Evolutionary conservation across 768 basidiomycete species (phyloP).

Genomic region (Suillus occidentalis): DNA sequence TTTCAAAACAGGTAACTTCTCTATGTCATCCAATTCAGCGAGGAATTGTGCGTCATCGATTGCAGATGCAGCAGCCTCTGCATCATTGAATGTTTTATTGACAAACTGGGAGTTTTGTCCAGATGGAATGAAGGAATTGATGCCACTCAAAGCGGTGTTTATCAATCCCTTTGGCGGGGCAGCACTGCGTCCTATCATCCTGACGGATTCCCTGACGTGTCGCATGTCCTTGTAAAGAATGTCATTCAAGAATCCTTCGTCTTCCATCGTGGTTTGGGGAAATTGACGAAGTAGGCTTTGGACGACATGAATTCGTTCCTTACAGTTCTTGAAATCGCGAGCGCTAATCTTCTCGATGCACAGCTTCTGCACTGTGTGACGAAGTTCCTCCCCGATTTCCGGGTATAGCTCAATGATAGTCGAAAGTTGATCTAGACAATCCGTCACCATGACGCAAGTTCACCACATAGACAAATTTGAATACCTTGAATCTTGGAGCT

Average conservation of each 20-base stretch:
- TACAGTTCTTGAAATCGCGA: conserved; percentile 7
- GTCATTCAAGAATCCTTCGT: conserved; percentile 1
- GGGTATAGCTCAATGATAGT: conserved; percentile 15
- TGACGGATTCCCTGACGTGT: conserved; percentile 3
- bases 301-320: conserved; percentile 17
- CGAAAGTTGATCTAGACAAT: conserved; percentile 13
- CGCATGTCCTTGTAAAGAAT: conserved; percentile 6
- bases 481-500: background rate
- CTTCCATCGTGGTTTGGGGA: background rate
- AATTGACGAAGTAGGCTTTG: conserved; percentile 7
- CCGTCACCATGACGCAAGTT: background rate
- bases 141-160: background rate
- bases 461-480: background rate
- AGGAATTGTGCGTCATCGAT: conserved; percentile 20
- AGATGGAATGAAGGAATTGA: background rate
- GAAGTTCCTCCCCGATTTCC: conserved; percentile 5
- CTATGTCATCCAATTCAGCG: conserved; percentile 6
- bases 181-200: background rate
- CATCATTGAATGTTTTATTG: conserved; percentile 8
- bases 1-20: conserved; percentile 7
- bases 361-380: background rate
- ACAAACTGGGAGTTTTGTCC: background rate
- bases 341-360: conserved; percentile 10
- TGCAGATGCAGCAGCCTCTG: background rate
- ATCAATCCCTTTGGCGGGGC: background rate